phyloP scores from a whole-genome alignment of 2,329 filamentous ascomycete genomes.

The Huntiella abstrusa region DNA sequence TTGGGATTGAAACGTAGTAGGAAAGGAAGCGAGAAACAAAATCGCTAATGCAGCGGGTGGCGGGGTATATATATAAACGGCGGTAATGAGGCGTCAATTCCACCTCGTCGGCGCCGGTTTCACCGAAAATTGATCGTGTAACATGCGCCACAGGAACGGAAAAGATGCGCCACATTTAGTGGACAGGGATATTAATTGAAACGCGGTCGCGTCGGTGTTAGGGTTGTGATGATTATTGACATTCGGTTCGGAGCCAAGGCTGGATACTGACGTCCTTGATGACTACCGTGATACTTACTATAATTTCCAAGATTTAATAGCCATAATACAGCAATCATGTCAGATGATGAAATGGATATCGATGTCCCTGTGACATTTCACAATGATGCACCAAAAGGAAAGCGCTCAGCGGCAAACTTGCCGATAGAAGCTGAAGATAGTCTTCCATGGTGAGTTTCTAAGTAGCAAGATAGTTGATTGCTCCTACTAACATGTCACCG shows the following conservation, averaged over 20 bases:
- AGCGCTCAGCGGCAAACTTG: slow-evolving; percentile 78
- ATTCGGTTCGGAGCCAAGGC: too few species aligned
- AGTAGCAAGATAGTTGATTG: neutral
- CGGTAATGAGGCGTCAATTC: too few species aligned
- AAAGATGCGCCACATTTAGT: too few species aligned
- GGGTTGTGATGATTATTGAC: neutral
- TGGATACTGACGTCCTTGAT: too few species aligned
- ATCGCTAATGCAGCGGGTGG: too few species aligned
- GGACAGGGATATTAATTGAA: too few species aligned
- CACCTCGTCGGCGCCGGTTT: too few species aligned
- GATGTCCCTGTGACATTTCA: slow-evolving; percentile 46
- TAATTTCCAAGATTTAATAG: too few species aligned
- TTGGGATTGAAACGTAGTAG: neutral
- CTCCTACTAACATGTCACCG: neutral
- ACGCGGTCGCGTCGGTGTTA: neutral
- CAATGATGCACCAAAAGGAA: slow-evolving; percentile 66
- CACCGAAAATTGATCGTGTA: too few species aligned
- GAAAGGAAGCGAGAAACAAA: neutral
- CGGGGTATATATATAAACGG: too few species aligned
- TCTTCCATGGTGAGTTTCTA: slow-evolving; percentile 57
- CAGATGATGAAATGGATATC: slow-evolving; percentile 44
- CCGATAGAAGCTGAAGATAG: slow-evolving; percentile 88
- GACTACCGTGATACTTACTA: too few species aligned
- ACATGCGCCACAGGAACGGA: too few species aligned
- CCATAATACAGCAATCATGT: slow-evolving; percentile 24